Evolutionary conservation across 192 early-diverging fungal species (phyloP).

Genomic region (Funneliformis mosseae): DNA sequence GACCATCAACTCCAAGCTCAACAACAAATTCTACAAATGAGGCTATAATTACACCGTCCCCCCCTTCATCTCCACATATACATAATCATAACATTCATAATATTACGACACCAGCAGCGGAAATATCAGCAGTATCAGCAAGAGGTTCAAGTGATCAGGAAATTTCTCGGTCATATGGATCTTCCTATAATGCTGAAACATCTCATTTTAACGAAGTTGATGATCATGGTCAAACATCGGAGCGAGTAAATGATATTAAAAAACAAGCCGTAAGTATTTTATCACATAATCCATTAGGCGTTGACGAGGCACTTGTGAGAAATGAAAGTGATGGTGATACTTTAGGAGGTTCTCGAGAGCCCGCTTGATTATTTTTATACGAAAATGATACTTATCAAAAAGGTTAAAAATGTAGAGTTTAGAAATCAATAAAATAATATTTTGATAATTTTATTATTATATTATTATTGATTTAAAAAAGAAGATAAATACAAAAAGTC

Average conservation of each 20-base stretch:
- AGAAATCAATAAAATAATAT: too few relatives aligned
- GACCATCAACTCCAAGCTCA: not conserved
- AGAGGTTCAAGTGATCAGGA: not conserved
- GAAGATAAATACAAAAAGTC: too few relatives aligned
- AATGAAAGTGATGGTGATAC: slow-evolving; percentile 23
- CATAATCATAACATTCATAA: slow-evolving; percentile 6
- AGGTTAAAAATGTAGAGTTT: too few relatives aligned
- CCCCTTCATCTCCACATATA: not conserved
- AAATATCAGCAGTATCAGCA: not conserved
- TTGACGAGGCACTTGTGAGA: not conserved
- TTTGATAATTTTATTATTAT: too few relatives aligned
- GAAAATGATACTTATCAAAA: too few relatives aligned
- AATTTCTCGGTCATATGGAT: too few relatives aligned
- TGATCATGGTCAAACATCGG: not conserved
- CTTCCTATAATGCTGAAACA: too few relatives aligned
- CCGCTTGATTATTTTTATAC: slow-evolving; percentile 9
- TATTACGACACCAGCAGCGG: not conserved
- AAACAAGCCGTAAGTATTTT: slow-evolving; percentile 4
- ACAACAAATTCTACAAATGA: not conserved
- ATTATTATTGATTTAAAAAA: too few relatives aligned
- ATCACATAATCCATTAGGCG: not conserved
- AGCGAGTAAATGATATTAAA: slow-evolving; percentile 14
- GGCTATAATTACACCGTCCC: not conserved
- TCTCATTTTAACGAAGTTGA: not conserved
- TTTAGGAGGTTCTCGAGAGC: not conserved